Conservation (phyloP, 495 filamentous ascomycete genomes). For the Ramalina intermedia region DNA sequence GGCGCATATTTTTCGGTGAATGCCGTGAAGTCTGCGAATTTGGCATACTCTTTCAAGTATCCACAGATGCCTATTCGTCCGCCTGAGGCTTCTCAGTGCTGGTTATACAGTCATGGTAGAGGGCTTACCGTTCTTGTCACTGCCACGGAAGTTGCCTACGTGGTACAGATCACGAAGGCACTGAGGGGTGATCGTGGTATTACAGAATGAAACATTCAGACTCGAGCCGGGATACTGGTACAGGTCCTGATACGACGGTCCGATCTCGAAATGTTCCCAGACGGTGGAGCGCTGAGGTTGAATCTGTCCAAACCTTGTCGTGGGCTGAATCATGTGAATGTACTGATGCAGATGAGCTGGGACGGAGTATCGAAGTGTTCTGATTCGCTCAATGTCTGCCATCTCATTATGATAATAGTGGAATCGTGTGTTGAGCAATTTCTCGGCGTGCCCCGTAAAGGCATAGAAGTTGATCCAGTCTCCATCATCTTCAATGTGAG, state of each 20-base stretch:
- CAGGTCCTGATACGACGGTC: slow-evolving; percentile 1
- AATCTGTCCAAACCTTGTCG: slow-evolving; percentile 35
- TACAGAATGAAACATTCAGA: slow-evolving; percentile 22
- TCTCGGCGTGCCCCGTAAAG: slow-evolving; percentile 35
- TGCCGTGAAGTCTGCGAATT: slow-evolving; percentile 37
- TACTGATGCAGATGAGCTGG: slow-evolving; percentile 32
- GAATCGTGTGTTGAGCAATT: slow-evolving; percentile 41
- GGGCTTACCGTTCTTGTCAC: slow-evolving; percentile 23
- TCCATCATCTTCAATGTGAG: slow-evolving; percentile 30
- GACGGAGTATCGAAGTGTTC: slow-evolving; percentile 45
- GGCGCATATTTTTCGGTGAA: slow-evolving; percentile 42
- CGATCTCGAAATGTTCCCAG: slow-evolving; percentile 16
- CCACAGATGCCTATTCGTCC: slow-evolving; percentile 52
- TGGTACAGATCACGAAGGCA: slow-evolving; percentile 49
- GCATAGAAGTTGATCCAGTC: slow-evolving; percentile 44
- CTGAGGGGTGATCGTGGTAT: slow-evolving; percentile 35
- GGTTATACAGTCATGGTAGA: slow-evolving; percentile 14
- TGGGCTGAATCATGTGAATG: slow-evolving; percentile 41
- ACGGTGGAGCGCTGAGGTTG: slow-evolving; percentile 14
- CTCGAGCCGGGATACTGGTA: slow-evolving; percentile 14
- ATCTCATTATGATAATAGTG: slow-evolving; percentile 30
- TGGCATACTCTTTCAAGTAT: slow-evolving; percentile 53
- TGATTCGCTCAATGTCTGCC: slow-evolving; percentile 25
- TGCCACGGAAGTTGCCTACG: slow-evolving; percentile 30
- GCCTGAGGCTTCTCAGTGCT: slow-evolving; percentile 15